Conservation (phyloP, 352 stramenopile species). For the Phytophthora crassamura region DNA sequence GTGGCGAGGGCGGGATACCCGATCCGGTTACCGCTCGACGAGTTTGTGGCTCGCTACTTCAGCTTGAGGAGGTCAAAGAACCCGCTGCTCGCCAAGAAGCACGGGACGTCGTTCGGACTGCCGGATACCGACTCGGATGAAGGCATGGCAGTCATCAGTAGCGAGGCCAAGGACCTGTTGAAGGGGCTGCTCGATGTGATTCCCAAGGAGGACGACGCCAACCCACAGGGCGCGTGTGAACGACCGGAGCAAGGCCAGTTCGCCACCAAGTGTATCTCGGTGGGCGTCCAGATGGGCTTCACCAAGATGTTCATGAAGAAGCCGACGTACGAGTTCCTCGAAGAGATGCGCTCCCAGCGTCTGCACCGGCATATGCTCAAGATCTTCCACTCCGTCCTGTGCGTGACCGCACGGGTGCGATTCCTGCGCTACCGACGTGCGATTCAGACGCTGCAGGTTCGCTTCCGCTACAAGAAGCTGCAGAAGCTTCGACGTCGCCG, state of each 20-base stretch:
- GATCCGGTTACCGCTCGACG: conserved; percentile 75
- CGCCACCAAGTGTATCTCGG: conserved; percentile 57
- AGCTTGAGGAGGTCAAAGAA: conserved; percentile 66
- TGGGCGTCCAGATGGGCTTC: conserved; percentile 92
- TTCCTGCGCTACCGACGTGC: conserved; percentile 69
- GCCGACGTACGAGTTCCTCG: conserved; percentile 90
- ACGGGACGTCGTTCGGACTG: conserved; percentile 49
- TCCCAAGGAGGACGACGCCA: conserved; percentile 85
- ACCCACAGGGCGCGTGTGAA: conserved; percentile 79
- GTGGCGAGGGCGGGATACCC: conserved; percentile 87
- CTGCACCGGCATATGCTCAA: conserved; percentile 77
- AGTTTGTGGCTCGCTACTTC: conserved; percentile 82
- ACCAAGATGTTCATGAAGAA: conserved; percentile 97
- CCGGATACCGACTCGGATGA: conserved; percentile 51
- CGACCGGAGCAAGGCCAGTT: conserved; percentile 77
- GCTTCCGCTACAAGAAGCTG: conserved; percentile 65
- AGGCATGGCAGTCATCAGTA: conserved; percentile 42
- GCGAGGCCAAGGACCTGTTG: conserved; percentile 80
- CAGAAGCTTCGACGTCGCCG: conserved; percentile 38
- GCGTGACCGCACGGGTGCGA: conserved; percentile 54
- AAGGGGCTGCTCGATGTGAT: conserved; percentile 91
- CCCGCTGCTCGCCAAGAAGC: conserved; percentile 44
- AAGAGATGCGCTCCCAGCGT: conserved; percentile 83
- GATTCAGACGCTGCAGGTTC: conserved; percentile 59
- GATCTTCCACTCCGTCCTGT: conserved; percentile 78